phyloP scores from a whole-genome alignment of 2,329 filamentous ascomycete genomes.

The Juglanconis juglandina region DNA sequence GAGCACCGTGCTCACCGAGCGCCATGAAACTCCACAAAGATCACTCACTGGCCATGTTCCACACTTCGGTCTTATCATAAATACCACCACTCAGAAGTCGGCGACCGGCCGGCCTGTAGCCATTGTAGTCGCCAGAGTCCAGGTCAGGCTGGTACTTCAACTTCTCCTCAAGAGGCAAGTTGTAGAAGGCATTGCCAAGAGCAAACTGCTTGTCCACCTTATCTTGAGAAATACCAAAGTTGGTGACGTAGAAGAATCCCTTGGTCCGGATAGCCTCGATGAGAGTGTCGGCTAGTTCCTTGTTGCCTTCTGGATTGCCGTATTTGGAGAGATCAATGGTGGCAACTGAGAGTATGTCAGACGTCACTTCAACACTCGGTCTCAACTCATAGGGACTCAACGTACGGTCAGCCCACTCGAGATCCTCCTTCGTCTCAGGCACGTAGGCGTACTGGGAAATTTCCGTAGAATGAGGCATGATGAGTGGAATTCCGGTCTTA shows the following conservation, averaged over 20 bases:
- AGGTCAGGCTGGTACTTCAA: slow-evolving; percentile 51
- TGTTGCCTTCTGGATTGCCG: slow-evolving; percentile 51
- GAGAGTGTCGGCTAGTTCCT: slow-evolving; percentile 50
- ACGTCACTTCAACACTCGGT: neutral
- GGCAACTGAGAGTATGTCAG: neutral
- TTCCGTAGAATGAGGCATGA: slow-evolving; percentile 4
- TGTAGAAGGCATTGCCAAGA: slow-evolving; percentile 56
- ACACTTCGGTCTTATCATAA: slow-evolving; percentile 37
- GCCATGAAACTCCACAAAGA: too few species aligned
- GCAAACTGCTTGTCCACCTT: slow-evolving; percentile 60
- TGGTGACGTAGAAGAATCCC: slow-evolving; percentile 61
- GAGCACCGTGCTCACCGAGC: too few species aligned
- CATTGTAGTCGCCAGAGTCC: slow-evolving; percentile 54
- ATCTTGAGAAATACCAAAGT: slow-evolving; percentile 59
- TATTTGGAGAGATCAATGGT: slow-evolving; percentile 56
- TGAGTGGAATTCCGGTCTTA: neutral
- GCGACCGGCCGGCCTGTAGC: slow-evolving; percentile 48
- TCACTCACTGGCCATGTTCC: slow-evolving; percentile 33
- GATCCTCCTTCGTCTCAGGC: slow-evolving; percentile 7
- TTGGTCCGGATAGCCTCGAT: slow-evolving; percentile 50
- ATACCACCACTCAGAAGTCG: slow-evolving; percentile 32
- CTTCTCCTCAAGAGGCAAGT: slow-evolving; percentile 55
- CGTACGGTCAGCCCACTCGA: slow-evolving; percentile 4
- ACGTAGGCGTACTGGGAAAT: slow-evolving; percentile 4
- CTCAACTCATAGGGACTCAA: neutral